These are phyloP conservation scores for Parathielavia appendiculata DNA, from an alignment of 495 filamentous ascomycete species.

Conservation along the genomic window DNA sequence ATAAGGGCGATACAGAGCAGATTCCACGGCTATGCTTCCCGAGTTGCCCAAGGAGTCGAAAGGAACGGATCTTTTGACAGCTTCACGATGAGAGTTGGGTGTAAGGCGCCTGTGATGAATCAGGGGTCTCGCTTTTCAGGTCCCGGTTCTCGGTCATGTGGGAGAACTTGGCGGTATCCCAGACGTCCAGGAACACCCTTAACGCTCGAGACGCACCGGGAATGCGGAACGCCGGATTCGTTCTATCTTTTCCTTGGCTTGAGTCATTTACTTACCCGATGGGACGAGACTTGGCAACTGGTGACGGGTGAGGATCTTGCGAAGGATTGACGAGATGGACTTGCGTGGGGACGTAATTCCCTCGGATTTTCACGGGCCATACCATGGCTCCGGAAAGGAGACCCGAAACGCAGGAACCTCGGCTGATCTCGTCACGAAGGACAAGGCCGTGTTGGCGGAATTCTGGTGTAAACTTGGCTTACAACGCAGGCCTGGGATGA, in stretches of 20 bases:
- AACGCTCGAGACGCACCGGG: not conserved
- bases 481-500: constrained; percentile 6
- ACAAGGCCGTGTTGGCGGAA: not conserved
- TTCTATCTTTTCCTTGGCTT: not conserved
- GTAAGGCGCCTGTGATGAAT: not conserved
- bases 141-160: not conserved
- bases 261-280: constrained; percentile 7
- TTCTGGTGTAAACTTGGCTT: constrained; percentile 3
- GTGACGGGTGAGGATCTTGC: not conserved
- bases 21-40: not conserved
- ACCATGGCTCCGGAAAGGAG: not conserved
- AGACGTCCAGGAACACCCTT: not conserved
- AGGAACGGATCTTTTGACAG: not conserved
- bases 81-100: not conserved
- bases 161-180: too few species aligned
- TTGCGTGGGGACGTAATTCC: not conserved
- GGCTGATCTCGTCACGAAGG: constrained; percentile 5
- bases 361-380: not conserved
- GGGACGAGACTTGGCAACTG: constrained; percentile 4
- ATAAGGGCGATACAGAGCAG: not conserved
- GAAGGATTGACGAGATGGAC: not conserved
- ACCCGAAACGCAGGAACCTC: not conserved
- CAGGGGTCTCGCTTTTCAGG: not conserved
- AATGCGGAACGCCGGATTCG: constrained; percentile 7
- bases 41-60: not conserved